phyloP scores from a whole-genome alignment of 352 stramenopile genomes.

The Pythium phragmiticola region DNA sequence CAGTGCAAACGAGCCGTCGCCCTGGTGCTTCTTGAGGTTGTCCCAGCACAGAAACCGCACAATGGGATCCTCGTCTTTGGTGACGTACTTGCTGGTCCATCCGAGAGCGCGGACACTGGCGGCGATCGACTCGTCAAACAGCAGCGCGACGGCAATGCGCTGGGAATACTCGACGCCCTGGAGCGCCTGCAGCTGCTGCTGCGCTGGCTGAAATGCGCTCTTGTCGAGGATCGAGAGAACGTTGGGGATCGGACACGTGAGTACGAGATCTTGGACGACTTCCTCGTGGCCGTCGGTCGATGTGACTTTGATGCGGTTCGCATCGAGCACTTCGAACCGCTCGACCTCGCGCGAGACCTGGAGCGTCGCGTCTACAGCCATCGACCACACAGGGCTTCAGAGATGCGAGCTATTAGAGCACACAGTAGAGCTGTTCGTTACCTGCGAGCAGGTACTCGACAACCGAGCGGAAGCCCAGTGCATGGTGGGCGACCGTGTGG shows the following conservation, averaged over 20 bases:
- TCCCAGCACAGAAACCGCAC: slow-evolving; percentile 82
- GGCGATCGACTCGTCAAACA: slow-evolving; percentile 52
- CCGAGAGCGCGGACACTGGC: slow-evolving; percentile 38
- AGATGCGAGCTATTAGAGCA: too few relatives aligned
- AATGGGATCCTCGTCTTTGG: slow-evolving; percentile 49
- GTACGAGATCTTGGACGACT: slow-evolving; percentile 63
- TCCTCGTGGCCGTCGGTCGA: slow-evolving; percentile 40
- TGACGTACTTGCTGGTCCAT: slow-evolving; percentile 69
- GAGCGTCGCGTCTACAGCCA: slow-evolving; percentile 35
- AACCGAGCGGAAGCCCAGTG: slow-evolving; percentile 51
- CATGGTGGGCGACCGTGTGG: slow-evolving; percentile 42
- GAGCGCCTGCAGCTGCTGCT: slow-evolving; percentile 35
- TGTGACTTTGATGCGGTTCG: slow-evolving; percentile 44
- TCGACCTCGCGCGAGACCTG: slow-evolving; percentile 44
- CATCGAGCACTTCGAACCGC: slow-evolving; percentile 55
- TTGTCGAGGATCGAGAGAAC: slow-evolving; percentile 56
- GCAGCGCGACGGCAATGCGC: slow-evolving; percentile 59
- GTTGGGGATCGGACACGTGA: slow-evolving; percentile 67
- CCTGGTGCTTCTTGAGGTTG: slow-evolving; percentile 54
- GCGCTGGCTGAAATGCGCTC: slow-evolving; percentile 35
- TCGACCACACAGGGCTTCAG: background rate
- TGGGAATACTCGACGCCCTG: slow-evolving; percentile 62
- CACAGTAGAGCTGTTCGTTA: slow-evolving; percentile 3
- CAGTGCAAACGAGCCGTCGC: slow-evolving; percentile 29
- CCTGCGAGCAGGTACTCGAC: slow-evolving; percentile 54